Base-by-base conservation (phyloP, 2,329 filamentous ascomycete species). In the Epichloe scottii region DNA sequence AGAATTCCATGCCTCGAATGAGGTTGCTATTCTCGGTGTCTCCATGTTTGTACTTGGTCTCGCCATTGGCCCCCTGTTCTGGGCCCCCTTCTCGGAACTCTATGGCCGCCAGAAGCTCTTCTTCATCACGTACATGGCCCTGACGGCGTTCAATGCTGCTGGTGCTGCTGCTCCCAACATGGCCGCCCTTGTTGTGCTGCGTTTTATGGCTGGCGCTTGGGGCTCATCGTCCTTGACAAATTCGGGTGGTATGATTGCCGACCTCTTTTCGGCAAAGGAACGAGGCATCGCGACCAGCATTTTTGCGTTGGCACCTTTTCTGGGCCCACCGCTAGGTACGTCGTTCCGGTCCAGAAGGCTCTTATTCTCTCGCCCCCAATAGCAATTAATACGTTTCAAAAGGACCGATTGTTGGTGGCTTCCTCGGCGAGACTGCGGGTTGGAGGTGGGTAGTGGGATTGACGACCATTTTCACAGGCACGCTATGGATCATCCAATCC, bases 361-460 rank as follows among this genome's bases (percentile, higher is more conserved):
- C 11, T 40, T 21, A 3, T 37, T 10, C 26, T 15, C 3, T 10
- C 11, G 5, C 12, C 26, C 23, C n/a, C 5, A 8, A 15, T 14
- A 10, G 19, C 10, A 34, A 33, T 14, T 33, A 3, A 17, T n/a
- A 6, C 12, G 11, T 5, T 11, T 26, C 19, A 1, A 19, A n/a
- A 67, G 67, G 81, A 3, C 82, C 82, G 0, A 79, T 84, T 51
- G 73, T 77, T 15, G 79, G 79, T 56, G 80, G 80, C 0, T 85
- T 84, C 62, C 64, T 84, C 2, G 77, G 77, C 2, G 71, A 82
- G 66, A 69, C 72, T 2, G 68, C 69, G 8, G 81, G 80, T 8
- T 84, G 81, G 82, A 68, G 79, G 58, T 84, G 82, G 82, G 74
- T 84, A 11, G 72, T 78, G 62, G 81, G 79, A 1, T 65, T 85